Evolutionary conservation across 208 protist species (phyloP).

Genomic region (Sergeia podlipaevii): DNA sequence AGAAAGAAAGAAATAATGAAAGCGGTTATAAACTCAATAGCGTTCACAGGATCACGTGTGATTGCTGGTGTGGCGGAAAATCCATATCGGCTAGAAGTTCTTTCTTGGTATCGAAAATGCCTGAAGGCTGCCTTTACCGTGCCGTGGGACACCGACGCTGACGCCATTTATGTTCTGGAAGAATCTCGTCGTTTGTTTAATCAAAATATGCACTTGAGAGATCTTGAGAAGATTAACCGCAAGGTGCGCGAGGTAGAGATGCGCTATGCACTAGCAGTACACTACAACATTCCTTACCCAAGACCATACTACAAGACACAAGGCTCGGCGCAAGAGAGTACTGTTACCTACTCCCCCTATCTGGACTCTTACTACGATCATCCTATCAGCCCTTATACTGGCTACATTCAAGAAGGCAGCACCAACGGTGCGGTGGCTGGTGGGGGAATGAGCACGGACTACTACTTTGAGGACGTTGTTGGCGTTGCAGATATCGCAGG

Average conservation of each 20-base stretch:
- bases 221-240: conserved; percentile 52
- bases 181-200: conserved; percentile 77
- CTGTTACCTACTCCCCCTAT: conserved; percentile 74
- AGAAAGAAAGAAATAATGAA: neutral
- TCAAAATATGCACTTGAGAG: conserved; percentile 52
- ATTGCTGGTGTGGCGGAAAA: conserved; percentile 26
- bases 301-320: conserved; percentile 75
- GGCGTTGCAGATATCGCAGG: conserved; percentile 49
- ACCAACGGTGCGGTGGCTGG: conserved; percentile 69
- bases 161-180: conserved; percentile 83
- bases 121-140: conserved; percentile 77
- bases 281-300: conserved; percentile 88
- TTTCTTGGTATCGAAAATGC: conserved; percentile 84
- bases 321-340: conserved; percentile 76
- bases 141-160: conserved; percentile 76
- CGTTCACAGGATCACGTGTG: conserved; percentile 2
- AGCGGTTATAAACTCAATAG: neutral
- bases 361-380: conserved; percentile 86
- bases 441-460: conserved; percentile 20
- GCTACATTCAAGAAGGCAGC: conserved; percentile 63
- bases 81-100: conserved; percentile 55
- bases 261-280: conserved; percentile 81
- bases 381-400: conserved; percentile 59
- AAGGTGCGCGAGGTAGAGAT: conserved; percentile 90
- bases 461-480: conserved; percentile 51